A percentile compares a stretch with the other conserved stretches of the same genome.
These are phyloP conservation scores for Apiospora aurea DNA, from an alignment of 2,329 filamentous ascomycete species.

Conservation along the genomic window DNA sequence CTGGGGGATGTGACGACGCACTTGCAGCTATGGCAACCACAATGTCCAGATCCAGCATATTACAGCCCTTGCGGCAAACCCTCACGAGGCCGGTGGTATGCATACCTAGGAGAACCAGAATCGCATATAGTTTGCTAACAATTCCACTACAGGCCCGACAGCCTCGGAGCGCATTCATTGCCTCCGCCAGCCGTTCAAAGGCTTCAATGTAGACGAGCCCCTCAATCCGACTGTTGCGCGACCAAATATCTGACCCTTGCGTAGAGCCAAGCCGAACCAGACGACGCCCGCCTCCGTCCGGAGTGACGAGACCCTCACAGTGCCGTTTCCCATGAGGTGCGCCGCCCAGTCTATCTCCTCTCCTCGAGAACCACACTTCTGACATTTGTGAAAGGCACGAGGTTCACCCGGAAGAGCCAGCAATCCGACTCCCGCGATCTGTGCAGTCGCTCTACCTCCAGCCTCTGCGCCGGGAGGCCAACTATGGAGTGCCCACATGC, in stretches of 20 bases:
- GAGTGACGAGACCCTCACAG: conserved; percentile 1
- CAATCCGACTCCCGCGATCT: conserved; percentile 72
- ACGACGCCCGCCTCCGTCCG: not conserved
- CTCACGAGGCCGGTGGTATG: conserved; percentile 41
- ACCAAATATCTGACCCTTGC: not conserved
- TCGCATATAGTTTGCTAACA: conserved; percentile 30
- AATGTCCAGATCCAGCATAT: conserved; percentile 40
- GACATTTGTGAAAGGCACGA: conserved; percentile 10
- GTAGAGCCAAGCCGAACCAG: not conserved
- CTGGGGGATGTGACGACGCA: conserved; percentile 30
- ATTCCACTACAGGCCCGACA: conserved; percentile 34
- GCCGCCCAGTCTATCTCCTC: not conserved
- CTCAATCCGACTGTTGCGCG: not conserved
- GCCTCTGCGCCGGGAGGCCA: conserved; percentile 77
- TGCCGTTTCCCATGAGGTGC: conserved; percentile 26
- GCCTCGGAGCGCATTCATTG: conserved; percentile 36
- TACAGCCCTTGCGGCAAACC: conserved; percentile 41
- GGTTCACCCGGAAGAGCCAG: conserved; percentile 31
- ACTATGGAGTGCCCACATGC: conserved; percentile 83
- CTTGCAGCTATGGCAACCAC: conserved; percentile 32
- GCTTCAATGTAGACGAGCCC: conserved; percentile 37
- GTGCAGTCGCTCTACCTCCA: conserved; percentile 87
- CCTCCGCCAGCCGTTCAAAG: conserved; percentile 36
- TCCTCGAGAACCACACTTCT: not conserved
- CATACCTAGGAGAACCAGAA: not conserved